Base-by-base conservation (phyloP, 2,329 filamentous ascomycete species). In the Fusarium musae region DNA sequence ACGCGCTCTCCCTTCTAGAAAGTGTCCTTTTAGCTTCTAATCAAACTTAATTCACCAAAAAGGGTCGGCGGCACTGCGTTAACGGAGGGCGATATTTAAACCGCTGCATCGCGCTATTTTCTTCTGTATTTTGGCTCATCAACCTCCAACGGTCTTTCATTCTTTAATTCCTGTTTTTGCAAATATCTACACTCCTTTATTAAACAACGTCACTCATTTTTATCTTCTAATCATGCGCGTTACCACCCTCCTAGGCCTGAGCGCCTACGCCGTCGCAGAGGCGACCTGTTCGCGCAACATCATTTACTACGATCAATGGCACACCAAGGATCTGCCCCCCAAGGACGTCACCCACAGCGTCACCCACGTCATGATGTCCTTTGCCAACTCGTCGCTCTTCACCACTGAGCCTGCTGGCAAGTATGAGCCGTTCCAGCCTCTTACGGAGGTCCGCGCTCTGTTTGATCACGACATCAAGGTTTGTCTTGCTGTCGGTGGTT, bases 401-500 rank as follows among this genome's bases (percentile, higher is more conserved):
- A 86, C 84, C 53, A 83, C 81, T 0, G 72, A 83, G 52, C 71
- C 75, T 4, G 34, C 49, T 1, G 82, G 82, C 26, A 75, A 80
- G 1, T 89, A 86, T 73, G 82, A 83, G 59, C 89, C 90, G 0
- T 91, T 90, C 73, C 85, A 87, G 79, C 78, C 85, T 2, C 80
- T 91, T 4, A 77, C 81, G 1, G 83, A 85, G 8, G 83, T 90
- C 49, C 86, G 89, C 23, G 81, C 82, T 32, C 82, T 88, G 26
- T 92, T 90, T 62, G 78, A 84, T 17, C 78, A 85, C 0, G 85
- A 83, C 9, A 86, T 87, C 56, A 90, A 92, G 78, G 80, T 92
- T 21, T 88, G 90, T 84, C 85, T 92, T 66, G 87, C 90, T 23
- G 86, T 93, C 47, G 91, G 91, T 19, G 91, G 90, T 34, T 92